Evolutionary conservation across 2,329 filamentous ascomycete species (phyloP).

Genomic region (Talaromyces sp.): DNA sequence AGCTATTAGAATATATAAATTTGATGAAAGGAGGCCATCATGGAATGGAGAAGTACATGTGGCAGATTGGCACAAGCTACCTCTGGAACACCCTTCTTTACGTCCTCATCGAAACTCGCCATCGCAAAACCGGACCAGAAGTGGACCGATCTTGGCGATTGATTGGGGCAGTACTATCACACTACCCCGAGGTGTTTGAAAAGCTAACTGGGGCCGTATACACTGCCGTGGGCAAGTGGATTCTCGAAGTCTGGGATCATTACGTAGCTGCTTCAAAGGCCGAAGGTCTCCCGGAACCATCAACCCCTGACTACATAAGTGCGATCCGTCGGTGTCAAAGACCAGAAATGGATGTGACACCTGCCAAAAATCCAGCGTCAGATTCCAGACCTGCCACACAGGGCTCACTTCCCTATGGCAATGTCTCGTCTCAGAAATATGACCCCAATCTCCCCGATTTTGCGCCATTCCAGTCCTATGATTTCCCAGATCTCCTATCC

Average conservation of each 20-base stretch:
- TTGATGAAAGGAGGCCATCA: conserved; percentile 7
- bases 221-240: conserved; percentile 23
- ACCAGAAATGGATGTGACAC: not conserved
- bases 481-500: conserved; percentile 17
- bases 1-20: not conserved
- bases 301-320: not conserved
- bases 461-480: not conserved
- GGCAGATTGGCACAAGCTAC: conserved; percentile 22
- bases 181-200: not conserved
- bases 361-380: not conserved
- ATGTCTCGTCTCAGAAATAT: not conserved
- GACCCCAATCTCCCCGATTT: not conserved
- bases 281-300: conserved; percentile 1
- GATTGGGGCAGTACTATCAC: not conserved
- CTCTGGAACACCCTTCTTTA: conserved; percentile 27
- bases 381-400: not conserved
- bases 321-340: not conserved
- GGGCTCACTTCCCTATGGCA: not conserved
- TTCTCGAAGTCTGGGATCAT: conserved; percentile 22
- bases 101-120: conserved; percentile 24
- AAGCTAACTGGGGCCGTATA: conserved; percentile 18
- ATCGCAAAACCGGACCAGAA: conserved; percentile 20
- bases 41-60: conserved; percentile 21
- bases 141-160: conserved; percentile 21
- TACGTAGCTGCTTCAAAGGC: conserved; percentile 16